Evolutionary conservation across 2,329 filamentous ascomycete species (phyloP).

Genomic region (Thelonectria blattea): DNA sequence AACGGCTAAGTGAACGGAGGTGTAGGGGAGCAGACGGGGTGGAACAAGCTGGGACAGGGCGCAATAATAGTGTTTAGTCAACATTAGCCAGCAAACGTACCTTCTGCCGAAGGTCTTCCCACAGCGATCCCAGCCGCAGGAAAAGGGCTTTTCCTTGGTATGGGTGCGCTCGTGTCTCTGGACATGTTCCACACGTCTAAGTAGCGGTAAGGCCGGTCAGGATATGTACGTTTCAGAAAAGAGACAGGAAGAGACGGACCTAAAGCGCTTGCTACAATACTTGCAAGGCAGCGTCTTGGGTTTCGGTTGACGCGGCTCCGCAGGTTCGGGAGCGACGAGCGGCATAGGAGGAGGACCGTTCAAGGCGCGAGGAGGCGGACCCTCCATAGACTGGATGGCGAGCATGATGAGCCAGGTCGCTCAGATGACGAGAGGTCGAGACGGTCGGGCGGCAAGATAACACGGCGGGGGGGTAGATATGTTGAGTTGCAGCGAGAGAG

Average conservation of each 20-base stretch:
- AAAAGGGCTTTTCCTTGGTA: slow-evolving; percentile 70
- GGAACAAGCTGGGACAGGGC: slow-evolving; percentile 27
- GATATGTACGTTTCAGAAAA: slow-evolving; percentile 14
- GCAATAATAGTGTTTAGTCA: slow-evolving; percentile 30
- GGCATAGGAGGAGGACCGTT: slow-evolving; percentile 32
- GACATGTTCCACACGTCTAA: slow-evolving; percentile 68
- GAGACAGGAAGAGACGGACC: slow-evolving; percentile 49
- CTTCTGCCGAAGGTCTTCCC: slow-evolving; percentile 68
- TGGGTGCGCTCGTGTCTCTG: slow-evolving; percentile 69
- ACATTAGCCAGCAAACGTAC: slow-evolving; percentile 50
- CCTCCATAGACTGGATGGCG: slow-evolving; percentile 60
- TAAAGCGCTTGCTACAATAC: slow-evolving; percentile 68
- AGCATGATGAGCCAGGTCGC: slow-evolving; percentile 51
- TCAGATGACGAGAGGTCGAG: slow-evolving; percentile 27
- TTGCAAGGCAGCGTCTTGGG: slow-evolving; percentile 68
- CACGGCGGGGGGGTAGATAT: slow-evolving; percentile 28
- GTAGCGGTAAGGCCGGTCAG: slow-evolving; percentile 30
- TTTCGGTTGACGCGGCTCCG: slow-evolving; percentile 62
- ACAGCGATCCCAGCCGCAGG: slow-evolving; percentile 64
- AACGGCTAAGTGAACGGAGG: slow-evolving; percentile 1
- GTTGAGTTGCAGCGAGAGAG: slow-evolving; percentile 23
- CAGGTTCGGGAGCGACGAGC: slow-evolving; percentile 50
- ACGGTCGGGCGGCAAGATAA: slow-evolving; percentile 18
- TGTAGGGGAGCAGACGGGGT: slow-evolving; percentile 7
- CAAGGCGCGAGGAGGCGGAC: slow-evolving; percentile 43